Conservation (phyloP, 192 early-diverging fungal species). For the Umbelopsis isabellina region DNA sequence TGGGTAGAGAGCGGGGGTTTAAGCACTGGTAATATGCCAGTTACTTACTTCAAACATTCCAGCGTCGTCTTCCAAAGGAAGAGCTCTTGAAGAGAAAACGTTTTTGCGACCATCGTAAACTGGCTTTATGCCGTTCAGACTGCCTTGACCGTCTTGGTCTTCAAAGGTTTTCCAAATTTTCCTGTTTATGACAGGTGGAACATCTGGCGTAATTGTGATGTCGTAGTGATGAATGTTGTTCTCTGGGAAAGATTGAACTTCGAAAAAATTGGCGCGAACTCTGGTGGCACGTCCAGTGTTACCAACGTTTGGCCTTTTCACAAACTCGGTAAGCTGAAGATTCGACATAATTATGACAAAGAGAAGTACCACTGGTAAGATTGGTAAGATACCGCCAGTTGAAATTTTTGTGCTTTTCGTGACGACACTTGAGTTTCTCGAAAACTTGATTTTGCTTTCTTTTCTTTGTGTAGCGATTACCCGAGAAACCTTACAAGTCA, state of each 20-base stretch:
- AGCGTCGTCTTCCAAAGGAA: conserved; percentile 61
- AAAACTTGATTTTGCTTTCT: too few species aligned
- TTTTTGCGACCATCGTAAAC: conserved; percentile 89
- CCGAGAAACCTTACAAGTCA: too few species aligned
- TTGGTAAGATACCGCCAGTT: too few species aligned
- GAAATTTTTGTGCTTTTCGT: too few species aligned
- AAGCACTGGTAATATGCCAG: not conserved
- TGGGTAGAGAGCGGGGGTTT: too few species aligned
- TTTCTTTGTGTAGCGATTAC: too few species aligned
- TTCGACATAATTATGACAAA: not conserved
- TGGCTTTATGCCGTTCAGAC: conserved; percentile 61
- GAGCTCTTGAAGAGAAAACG: conserved; percentile 61
- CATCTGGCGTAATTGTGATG: conserved; percentile 76
- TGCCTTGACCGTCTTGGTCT: conserved; percentile 47
- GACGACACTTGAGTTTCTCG: too few species aligned
- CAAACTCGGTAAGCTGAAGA: conserved; percentile 48
- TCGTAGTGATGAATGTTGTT: conserved; percentile 88
- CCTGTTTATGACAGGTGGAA: conserved; percentile 76
- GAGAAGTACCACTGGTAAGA: not conserved
- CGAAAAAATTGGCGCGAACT: conserved; percentile 79
- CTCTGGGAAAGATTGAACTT: conserved; percentile 65
- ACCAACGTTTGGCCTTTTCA: conserved; percentile 50
- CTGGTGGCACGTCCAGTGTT: conserved; percentile 42
- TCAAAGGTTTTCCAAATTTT: conserved; percentile 73
- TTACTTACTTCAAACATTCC: conserved; percentile 57